Percentiles rank a stretch among this genome's conserved stretches.
Conservation (phyloP, 2,329 filamentous ascomycete species). For the Colletotrichum siamense region DNA sequence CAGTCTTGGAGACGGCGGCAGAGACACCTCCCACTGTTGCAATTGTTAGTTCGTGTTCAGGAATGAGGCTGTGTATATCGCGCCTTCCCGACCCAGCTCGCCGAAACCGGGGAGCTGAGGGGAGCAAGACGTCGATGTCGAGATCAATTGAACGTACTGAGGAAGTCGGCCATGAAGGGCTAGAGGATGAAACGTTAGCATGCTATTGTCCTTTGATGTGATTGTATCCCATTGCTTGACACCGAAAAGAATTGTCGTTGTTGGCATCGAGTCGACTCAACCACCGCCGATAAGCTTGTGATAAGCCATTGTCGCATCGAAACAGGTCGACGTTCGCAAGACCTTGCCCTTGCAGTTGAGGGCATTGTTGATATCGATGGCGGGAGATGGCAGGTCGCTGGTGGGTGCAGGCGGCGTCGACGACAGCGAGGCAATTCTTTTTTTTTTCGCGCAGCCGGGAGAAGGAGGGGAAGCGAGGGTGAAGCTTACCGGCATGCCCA, state of each 20-base stretch:
- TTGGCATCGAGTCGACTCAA: background rate
- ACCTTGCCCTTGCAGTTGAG: background rate
- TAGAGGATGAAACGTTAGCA: slow-evolving; percentile 50
- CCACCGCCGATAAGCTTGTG: background rate
- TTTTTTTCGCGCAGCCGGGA: slow-evolving; percentile 24
- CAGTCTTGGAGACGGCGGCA: slow-evolving; percentile 99
- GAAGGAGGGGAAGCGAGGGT: slow-evolving; percentile 13
- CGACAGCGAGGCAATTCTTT: slow-evolving; percentile 30
- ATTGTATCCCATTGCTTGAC: background rate
- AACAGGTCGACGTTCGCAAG: no score
- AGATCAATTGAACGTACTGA: slow-evolving; percentile 77
- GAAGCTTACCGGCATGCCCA: slow-evolving; percentile 72
- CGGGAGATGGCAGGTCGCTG: background rate
- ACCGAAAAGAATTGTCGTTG: background rate
- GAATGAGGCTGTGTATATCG: background rate
- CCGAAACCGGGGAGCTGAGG: background rate
- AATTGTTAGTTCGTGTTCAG: slow-evolving; percentile 24
- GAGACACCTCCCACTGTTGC: slow-evolving; percentile 97
- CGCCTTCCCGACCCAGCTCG: background rate
- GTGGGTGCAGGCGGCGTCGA: slow-evolving; percentile 25
- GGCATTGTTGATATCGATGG: slow-evolving; percentile 2
- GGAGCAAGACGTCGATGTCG: background rate
- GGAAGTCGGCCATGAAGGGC: slow-evolving; percentile 97
- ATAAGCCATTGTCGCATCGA: background rate
- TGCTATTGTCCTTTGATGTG: background rate